These are phyloP conservation scores for Alternaria infectoria DNA, from an alignment of 2,329 filamentous ascomycete genomes.

Conservation along the genomic window DNA sequence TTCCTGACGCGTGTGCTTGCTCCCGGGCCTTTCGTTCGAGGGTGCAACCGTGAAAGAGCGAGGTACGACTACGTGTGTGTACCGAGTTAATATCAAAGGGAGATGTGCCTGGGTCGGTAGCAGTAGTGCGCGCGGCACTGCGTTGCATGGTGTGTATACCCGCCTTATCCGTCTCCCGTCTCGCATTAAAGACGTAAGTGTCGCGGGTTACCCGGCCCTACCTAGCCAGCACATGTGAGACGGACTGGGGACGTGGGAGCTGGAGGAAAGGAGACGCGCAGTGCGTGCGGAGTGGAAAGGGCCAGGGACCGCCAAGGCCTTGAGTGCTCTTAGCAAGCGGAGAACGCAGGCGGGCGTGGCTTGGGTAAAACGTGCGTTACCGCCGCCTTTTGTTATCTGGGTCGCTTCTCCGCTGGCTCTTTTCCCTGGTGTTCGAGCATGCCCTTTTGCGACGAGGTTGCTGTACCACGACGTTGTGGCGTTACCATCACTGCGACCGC, in stretches of 20 bases:
- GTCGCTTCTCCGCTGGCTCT: neutral
- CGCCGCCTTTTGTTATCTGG: neutral
- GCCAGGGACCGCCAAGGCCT: slow-evolving; percentile 9
- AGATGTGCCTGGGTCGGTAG: neutral
- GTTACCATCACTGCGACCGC: neutral
- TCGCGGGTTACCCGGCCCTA: neutral
- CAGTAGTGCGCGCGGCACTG: neutral
- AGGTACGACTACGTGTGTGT: neutral
- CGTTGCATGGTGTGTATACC: neutral
- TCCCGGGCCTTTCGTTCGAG: neutral
- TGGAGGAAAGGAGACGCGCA: slow-evolving; percentile 1
- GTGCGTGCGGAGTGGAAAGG: slow-evolving; percentile 5
- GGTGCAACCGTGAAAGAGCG: neutral
- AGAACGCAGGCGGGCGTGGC: neutral
- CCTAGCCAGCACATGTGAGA: slow-evolving; percentile 1
- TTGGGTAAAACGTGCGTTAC: slow-evolving; percentile 8
- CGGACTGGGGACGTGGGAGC: neutral
- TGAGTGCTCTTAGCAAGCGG: slow-evolving; percentile 15
- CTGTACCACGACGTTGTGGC: slow-evolving; percentile 1
- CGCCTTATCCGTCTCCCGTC: neutral
- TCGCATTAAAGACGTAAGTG: neutral
- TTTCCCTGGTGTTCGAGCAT: neutral
- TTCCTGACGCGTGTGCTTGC: neutral
- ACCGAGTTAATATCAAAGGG: neutral
- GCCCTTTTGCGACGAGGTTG: neutral